Conservation (phyloP, 345 rosid species). For the Alliaria petiolata region DNA sequence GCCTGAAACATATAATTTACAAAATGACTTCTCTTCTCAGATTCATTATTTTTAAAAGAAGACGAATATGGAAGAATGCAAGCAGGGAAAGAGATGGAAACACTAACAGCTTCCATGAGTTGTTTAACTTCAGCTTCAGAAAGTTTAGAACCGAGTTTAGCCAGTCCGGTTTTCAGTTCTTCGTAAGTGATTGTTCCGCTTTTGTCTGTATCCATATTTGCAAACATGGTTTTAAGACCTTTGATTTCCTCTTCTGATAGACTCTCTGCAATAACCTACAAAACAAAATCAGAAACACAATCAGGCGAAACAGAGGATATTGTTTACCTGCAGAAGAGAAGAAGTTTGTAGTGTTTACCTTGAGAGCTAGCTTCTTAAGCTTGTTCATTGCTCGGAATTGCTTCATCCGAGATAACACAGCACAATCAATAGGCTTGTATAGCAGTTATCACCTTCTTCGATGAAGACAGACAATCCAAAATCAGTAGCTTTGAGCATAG, state of each 20-base stretch:
- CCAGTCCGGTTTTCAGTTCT: conserved; percentile 64
- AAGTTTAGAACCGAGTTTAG: conserved; percentile 65
- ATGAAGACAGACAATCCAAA: too few relatives aligned
- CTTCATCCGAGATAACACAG: conserved; percentile 90
- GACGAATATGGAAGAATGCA: neutral
- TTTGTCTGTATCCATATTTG: conserved; percentile 74
- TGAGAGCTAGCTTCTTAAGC: conserved; percentile 80
- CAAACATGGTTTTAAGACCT: conserved; percentile 72
- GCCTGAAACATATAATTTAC: conserved; percentile 42
- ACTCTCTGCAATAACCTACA: conserved; percentile 72
- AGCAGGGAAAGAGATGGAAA: neutral
- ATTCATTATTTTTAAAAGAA: neutral
- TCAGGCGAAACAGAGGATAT: neutral
- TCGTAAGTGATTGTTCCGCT: conserved; percentile 83
- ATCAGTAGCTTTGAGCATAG: too few relatives aligned
- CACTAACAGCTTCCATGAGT: conserved; percentile 84
- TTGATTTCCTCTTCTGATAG: conserved; percentile 71
- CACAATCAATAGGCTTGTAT: conserved; percentile 43
- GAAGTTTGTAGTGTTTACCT: conserved; percentile 42
- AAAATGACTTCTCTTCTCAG: neutral
- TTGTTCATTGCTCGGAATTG: conserved; percentile 95
- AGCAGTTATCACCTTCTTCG: too few relatives aligned
- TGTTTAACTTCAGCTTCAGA: conserved; percentile 76
- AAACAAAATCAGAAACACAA: neutral
- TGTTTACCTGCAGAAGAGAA: neutral